Evolutionary conservation across 257 asterid species (phyloP).

Genomic region (Striga asiatica): DNA sequence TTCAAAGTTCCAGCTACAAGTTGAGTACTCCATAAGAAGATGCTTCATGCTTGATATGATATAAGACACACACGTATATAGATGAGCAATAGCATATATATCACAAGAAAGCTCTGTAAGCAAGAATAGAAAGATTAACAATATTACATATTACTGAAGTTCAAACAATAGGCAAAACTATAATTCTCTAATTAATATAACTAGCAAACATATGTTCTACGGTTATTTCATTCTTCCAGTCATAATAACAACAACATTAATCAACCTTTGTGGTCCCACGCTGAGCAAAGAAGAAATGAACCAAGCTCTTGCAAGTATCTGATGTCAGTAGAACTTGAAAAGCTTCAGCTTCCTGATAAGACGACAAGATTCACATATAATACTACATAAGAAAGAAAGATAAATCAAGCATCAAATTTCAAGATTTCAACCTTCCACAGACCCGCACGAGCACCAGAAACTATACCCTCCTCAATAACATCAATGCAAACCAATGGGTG

Average conservation of each 20-base stretch:
- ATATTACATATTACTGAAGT: not conserved
- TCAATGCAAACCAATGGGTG: conserved; percentile 90
- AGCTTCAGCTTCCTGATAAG: conserved; percentile 79
- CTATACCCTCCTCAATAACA: conserved; percentile 83
- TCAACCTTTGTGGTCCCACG: conserved; percentile 88
- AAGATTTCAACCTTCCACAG: conserved; percentile 58
- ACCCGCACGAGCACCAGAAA: conserved; percentile 81
- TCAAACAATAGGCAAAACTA: not conserved
- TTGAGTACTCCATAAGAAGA: too few species aligned
- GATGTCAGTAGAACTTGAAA: conserved; percentile 64
- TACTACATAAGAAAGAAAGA: not conserved
- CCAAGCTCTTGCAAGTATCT: conserved; percentile 86
- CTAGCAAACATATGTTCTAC: not conserved
- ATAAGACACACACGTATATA: too few species aligned
- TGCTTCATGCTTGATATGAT: too few species aligned
- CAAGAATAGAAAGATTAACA: not conserved
- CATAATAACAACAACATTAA: not conserved
- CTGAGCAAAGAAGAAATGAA: conserved; percentile 89
- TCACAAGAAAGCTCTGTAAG: not conserved
- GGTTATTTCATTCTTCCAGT: not conserved
- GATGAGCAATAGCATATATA: not conserved
- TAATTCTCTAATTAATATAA: not conserved
- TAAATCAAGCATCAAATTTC: not conserved
- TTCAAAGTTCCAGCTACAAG: not conserved
- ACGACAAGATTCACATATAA: not conserved